Evolutionary conservation across 2,329 filamentous ascomycete species (phyloP).

Genomic region (Macrophomina pseudophaseolina): DNA sequence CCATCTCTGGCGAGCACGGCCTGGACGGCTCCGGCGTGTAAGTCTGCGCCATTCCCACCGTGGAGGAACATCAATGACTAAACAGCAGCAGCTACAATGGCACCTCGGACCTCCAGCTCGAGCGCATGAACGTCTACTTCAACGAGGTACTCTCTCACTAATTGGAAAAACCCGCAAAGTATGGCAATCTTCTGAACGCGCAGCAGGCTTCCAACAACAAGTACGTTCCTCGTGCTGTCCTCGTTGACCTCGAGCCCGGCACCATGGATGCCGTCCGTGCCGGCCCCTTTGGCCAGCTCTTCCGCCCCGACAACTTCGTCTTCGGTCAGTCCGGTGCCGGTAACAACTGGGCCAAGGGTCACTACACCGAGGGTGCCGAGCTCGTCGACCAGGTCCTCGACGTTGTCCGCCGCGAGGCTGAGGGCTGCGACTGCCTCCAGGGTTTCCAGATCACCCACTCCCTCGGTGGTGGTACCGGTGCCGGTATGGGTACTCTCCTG

Average conservation of each 20-base stretch:
- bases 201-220: conserved; percentile 91
- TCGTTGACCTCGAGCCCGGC: conserved; percentile 98
- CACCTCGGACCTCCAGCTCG: conserved; percentile 96
- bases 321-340: conserved; percentile 99
- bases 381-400: conserved; percentile 97
- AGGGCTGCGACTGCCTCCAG: conserved; percentile 99
- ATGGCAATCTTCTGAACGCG: conserved; percentile 36
- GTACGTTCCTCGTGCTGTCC: conserved; percentile 98
- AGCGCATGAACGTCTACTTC: conserved; percentile 99
- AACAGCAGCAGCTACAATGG: conserved; percentile 79
- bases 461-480: conserved; percentile 99
- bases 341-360: conserved; percentile 99
- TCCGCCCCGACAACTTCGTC: conserved; percentile 99
- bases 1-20: conserved; percentile 75
- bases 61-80: conserved; percentile 32
- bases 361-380: conserved; percentile 99
- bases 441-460: conserved; percentile 99
- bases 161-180: conserved; percentile 26
- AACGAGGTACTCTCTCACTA: conserved; percentile 68
- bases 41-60: conserved; percentile 48
- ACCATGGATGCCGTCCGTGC: conserved; percentile 99
- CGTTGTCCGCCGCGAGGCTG: conserved; percentile 97
- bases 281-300: conserved; percentile 97
- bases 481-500: conserved; percentile 98
- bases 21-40: conserved; percentile 97